phyloP scores from a whole-genome alignment of 2,329 filamentous ascomycete species.

The Colletotrichum filicis region DNA sequence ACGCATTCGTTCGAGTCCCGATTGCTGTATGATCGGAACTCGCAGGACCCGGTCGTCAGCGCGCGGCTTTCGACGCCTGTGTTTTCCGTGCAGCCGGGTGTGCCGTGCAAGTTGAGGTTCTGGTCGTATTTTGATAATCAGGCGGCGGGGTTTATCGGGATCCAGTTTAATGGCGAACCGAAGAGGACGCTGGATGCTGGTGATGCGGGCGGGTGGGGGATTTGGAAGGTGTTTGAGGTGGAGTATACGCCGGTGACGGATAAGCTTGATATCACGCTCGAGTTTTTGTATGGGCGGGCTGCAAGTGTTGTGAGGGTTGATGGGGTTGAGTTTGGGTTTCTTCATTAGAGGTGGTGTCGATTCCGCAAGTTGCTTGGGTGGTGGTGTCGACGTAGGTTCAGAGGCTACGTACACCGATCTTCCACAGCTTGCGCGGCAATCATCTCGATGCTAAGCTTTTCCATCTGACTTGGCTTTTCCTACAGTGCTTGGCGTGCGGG shows the following conservation, averaged over 20 bases:
- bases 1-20: neutral
- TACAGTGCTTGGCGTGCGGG: neutral
- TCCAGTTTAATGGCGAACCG: neutral
- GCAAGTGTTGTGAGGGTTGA: slow-evolving; percentile 13
- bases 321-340: neutral
- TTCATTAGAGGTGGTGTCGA: neutral
- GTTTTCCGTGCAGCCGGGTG: slow-evolving; percentile 4
- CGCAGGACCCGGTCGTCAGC: neutral
- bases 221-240: slow-evolving; percentile 11
- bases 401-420: neutral
- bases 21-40: neutral
- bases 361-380: neutral
- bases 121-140: slow-evolving; percentile 15
- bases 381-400: no score
- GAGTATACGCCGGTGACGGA: slow-evolving; percentile 8
- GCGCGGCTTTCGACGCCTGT: neutral
- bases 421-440: no score
- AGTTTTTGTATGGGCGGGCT: neutral
- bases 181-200: slow-evolving; percentile 6
- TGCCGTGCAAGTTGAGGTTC: neutral
- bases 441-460: neutral
- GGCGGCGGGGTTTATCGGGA: slow-evolving; percentile 11
- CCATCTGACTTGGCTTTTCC: neutral
- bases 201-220: slow-evolving; percentile 12
- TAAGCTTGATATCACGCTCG: neutral